Conservation (phyloP, 495 filamentous ascomycete species). For the Lepidopterella palustris region DNA sequence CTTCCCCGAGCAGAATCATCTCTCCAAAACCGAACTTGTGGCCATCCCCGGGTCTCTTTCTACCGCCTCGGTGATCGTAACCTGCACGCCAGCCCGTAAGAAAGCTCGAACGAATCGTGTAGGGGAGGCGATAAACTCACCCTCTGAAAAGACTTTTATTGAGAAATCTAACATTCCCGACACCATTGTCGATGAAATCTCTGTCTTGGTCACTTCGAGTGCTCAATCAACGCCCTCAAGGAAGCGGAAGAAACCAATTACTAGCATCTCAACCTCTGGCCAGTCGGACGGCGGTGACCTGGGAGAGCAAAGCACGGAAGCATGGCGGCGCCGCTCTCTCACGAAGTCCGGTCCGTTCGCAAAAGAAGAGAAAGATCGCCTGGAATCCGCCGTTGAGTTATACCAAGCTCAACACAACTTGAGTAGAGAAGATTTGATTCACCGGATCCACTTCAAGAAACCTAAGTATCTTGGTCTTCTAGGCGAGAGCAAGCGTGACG, state of each 20-base stretch:
- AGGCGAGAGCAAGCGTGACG: not conserved
- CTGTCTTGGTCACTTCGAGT: not conserved
- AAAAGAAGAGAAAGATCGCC: not conserved
- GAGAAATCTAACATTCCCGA: no score
- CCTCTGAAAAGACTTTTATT: no score
- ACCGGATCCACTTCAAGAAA: not conserved
- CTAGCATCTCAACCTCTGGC: no score
- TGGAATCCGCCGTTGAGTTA: not conserved
- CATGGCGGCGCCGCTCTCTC: not conserved
- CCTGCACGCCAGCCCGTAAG: not conserved
- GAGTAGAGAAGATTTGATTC: not conserved
- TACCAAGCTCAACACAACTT: not conserved
- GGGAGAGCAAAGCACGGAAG: no score
- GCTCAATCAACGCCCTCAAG: not conserved
- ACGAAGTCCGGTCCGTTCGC: not conserved
- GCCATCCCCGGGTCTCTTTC: no score
- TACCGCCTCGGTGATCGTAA: no score
- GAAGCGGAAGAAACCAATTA: not conserved
- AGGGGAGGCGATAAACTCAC: not conserved
- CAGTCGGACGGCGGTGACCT: no score
- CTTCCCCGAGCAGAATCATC: no score
- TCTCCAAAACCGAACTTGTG: no score
- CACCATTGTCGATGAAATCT: no score
- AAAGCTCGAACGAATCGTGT: not conserved
- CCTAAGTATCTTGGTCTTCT: not conserved